Evolutionary conservation across 2,329 filamentous ascomycete species (phyloP).

Genomic region (Hysterium pulicare): DNA sequence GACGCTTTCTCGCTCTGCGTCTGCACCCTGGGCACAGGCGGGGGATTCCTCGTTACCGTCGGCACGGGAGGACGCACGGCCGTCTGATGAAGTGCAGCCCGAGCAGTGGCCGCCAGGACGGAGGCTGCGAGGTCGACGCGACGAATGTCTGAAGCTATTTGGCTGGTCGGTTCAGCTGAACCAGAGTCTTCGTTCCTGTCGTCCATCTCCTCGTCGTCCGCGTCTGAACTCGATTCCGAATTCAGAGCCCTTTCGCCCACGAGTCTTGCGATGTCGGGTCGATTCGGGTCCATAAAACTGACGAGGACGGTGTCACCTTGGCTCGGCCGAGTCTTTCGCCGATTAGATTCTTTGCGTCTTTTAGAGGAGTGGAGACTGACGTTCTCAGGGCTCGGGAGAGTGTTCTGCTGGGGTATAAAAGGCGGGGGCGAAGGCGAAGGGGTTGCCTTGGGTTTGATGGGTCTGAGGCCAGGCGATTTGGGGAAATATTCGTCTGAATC

Average conservation of each 20-base stretch:
- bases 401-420: slow-evolving; percentile 19
- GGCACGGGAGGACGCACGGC: not conserved
- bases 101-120: slow-evolving; percentile 1
- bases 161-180: slow-evolving; percentile 1
- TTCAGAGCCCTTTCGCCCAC: slow-evolving; percentile 55
- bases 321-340: slow-evolving; percentile 52
- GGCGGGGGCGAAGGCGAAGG: slow-evolving; percentile 53
- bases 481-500: slow-evolving; percentile 49
- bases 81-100: slow-evolving; percentile 1
- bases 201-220: slow-evolving; percentile 42
- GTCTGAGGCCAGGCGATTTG: slow-evolving; percentile 41
- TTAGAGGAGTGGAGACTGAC: slow-evolving; percentile 43
- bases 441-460: slow-evolving; percentile 43
- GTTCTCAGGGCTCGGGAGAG: slow-evolving; percentile 25
- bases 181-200: slow-evolving; percentile 13
- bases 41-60: slow-evolving; percentile 1
- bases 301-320: slow-evolving; percentile 68
- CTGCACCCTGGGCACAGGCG: slow-evolving; percentile 7
- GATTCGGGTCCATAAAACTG: slow-evolving; percentile 59
- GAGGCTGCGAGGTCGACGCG: not conserved
- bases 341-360: slow-evolving; percentile 49
- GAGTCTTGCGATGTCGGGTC: slow-evolving; percentile 60
- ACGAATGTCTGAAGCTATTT: not conserved
- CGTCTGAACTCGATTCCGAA: slow-evolving; percentile 42
- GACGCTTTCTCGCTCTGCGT: slow-evolving; percentile 14